Evolutionary conservation across 75 land plant species (phyloP), one percentile per base, ranked within the genome.

Genomic region (Selaginella tamariscina): DNA sequence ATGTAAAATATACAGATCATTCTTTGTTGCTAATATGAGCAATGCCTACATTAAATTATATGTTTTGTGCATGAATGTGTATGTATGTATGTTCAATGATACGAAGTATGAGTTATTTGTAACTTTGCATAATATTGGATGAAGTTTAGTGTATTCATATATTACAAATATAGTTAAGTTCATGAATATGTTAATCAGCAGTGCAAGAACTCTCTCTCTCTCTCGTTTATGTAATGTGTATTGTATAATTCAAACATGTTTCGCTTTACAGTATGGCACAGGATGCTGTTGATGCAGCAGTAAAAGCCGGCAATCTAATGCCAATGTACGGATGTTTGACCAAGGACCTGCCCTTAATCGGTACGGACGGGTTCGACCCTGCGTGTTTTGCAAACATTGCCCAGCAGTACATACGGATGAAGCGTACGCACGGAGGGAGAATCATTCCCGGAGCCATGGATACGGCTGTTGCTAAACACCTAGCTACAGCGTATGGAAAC

Each of bases 391-490:
- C 98, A 0, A 71, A 73, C 9, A 83, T 94, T 65, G 80, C 98
- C 9, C 98, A 94, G 71, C 81, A 85, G 21, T 89, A 81, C 77
- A 57, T 84, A 29, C 86, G 91, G 29, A 90, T 85, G 91, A 94
- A 94, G 78, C 76, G 71, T 69, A 77, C 82, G 2, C 63, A 84
- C 66, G 63, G 77, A 65, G 98, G 98, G 9, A 90, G 85, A 65
- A 74, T 90, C 65, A 85, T 94, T 59, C 91, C 91, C 29, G 96
- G 88, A 29, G 83, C 78, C 13, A 87, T 94, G 88, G 98, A 94
- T 72, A 89, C 86, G 28, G 80, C 83, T 64, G 82, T 77, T 0
- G 91, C 96, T 27, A 94, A 87, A 71, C 98, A 94, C 80, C 65
- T 94, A 55, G 82, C 96, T 29, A 84, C 80, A 67, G 83, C 98